Conservation (phyloP, 169 alveolate species). For the Eimeria acervulina region DNA sequence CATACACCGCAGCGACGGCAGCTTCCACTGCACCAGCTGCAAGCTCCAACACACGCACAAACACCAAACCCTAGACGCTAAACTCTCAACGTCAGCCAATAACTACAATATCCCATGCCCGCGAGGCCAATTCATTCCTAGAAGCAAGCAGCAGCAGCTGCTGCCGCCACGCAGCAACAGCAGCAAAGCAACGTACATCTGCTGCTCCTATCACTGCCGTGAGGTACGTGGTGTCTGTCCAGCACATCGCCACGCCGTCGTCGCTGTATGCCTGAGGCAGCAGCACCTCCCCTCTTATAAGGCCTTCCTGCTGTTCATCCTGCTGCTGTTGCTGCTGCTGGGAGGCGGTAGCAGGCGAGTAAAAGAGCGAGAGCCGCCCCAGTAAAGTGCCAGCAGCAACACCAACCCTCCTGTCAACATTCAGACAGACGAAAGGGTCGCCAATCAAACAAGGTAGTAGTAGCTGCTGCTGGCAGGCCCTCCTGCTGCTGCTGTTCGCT, state of each 20-base stretch:
- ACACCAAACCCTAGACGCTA: conserved; percentile 1
- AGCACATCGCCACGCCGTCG: conserved; percentile 74
- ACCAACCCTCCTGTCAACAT: conserved; percentile 65
- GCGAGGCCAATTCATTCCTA: not conserved
- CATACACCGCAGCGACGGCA: conserved; percentile 77
- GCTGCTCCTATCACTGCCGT: conserved; percentile 69
- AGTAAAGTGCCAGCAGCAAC: conserved; percentile 79
- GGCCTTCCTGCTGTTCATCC: not conserved
- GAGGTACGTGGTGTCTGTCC: conserved; percentile 67
- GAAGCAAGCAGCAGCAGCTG: not conserved
- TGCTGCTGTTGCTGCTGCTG: conserved; percentile 55
- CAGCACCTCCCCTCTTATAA: conserved; percentile 48
- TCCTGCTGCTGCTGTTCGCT: conserved; percentile 2
- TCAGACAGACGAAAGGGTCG: conserved; percentile 71
- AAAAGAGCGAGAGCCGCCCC: conserved; percentile 76
- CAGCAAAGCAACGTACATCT: conserved; percentile 24
- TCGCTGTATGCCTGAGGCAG: conserved; percentile 77
- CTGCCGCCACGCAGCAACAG: not conserved
- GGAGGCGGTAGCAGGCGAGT: conserved; percentile 22
- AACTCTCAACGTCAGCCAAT: not conserved
- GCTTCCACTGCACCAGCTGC: conserved; percentile 79
- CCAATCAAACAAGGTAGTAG: conserved; percentile 76
- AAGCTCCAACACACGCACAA: not conserved
- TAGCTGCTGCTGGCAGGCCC: conserved; percentile 37
- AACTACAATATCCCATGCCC: not conserved